phyloP scores from a whole-genome alignment of 306 rosid species.

The Rosa rugosa region DNA sequence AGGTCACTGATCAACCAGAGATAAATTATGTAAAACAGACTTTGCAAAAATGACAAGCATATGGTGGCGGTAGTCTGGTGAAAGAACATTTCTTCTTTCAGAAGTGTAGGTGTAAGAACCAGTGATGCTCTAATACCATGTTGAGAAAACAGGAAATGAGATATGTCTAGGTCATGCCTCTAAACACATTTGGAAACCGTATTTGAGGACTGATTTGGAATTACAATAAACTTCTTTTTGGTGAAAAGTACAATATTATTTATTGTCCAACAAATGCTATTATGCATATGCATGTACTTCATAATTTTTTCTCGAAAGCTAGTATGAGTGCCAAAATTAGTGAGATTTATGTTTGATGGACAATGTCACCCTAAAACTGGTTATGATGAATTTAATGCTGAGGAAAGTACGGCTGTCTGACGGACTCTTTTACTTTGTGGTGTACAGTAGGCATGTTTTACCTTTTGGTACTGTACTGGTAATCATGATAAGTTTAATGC shows the following conservation, averaged over 20 bases:
- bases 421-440: neutral
- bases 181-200: neutral
- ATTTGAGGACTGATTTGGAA: neutral
- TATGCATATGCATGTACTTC: neutral
- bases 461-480: neutral
- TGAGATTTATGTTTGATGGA: neutral
- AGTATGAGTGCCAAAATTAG: neutral
- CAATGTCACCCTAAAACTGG: neutral
- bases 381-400: neutral
- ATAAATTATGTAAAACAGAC: neutral
- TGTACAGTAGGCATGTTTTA: neutral
- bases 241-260: neutral
- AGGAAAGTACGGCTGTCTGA: neutral
- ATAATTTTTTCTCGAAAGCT: neutral
- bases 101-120: neutral
- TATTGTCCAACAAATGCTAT: neutral
- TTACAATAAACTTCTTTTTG: neutral
- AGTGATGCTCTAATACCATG: neutral
- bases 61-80: neutral
- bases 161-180: neutral
- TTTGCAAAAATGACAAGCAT: neutral
- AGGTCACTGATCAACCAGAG: neutral
- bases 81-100: neutral
- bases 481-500: constrained; percentile 4
- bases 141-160: too few relatives aligned